These are phyloP conservation scores for Bretschneidera sinensis DNA, from an alignment of 345 rosid species.

Conservation along the genomic window DNA sequence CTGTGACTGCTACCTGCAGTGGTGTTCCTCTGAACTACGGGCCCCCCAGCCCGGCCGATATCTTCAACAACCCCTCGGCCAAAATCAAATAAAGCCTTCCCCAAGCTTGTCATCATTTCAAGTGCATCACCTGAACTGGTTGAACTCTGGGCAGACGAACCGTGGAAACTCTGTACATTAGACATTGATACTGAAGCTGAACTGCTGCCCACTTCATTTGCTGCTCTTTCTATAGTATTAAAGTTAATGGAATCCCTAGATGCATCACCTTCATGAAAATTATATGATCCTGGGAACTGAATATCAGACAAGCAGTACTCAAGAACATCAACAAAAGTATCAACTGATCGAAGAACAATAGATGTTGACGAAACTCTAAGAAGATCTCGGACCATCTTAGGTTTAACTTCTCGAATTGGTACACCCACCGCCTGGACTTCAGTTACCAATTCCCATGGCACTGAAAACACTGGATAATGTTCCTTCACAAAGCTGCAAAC, in stretches of 20 bases:
- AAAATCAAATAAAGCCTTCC: constrained; percentile 87
- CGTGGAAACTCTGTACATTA: constrained; percentile 23
- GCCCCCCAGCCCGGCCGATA: constrained; percentile 70
- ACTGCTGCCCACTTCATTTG: constrained; percentile 32
- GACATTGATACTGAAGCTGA: constrained; percentile 31
- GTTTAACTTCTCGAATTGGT: constrained; percentile 72
- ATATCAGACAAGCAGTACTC: constrained; percentile 90
- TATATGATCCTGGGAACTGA: constrained; percentile 41
- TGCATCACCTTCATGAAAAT: constrained; percentile 24
- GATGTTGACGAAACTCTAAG: constrained; percentile 57
- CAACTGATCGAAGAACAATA: constrained; percentile 73
- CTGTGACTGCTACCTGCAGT: constrained; percentile 24
- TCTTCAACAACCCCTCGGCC: constrained; percentile 91
- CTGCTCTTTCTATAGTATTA: constrained; percentile 14
- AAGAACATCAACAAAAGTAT: constrained; percentile 80
- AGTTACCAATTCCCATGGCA: constrained; percentile 85
- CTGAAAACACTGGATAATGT: constrained; percentile 86
- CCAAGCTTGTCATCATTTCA: constrained; percentile 89
- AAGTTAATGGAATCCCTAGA: constrained; percentile 23
- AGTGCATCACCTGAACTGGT: constrained; percentile 86
- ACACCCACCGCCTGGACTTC: constrained; percentile 80
- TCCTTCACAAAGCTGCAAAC: constrained; percentile 95
- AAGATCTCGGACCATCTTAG: constrained; percentile 93
- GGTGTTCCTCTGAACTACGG: constrained; percentile 30
- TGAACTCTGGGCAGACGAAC: constrained; percentile 36